Evolutionary conservation across 192 early-diverging fungal genomes (phyloP), one percentile per base, ranked within the genome.

Genomic region (Backusella westeae): DNA sequence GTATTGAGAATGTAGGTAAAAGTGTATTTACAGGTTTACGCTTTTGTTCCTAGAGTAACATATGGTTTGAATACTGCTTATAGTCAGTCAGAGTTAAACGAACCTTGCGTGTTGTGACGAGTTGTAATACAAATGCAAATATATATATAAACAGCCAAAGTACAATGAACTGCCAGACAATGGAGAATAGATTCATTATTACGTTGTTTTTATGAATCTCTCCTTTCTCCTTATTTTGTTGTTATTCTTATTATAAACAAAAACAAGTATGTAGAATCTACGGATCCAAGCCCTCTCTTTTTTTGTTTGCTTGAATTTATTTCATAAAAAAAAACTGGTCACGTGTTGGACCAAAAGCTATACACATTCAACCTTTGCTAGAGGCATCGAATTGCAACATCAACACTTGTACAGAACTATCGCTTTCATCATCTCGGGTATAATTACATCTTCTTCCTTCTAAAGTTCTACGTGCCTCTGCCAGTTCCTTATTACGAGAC

Each of bases 141-240:
- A 63, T 67, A 75, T 81, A 81, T 41, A 81, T 56, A 59, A 75
- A 53, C 12, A n/a, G 26, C 80, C 80, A 81, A 7, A 81, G 36
- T 59, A 67, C 21, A 19, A 78, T 35, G 34, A 81, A 81, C 32
- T 81, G 76, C 53, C 73, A 74, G 41, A 75, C 19, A 41, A 75
- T 65, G 10, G 73, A 74, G 34, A 79, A 69, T 36, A 79, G 15
- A 71, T 79, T 53, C 78, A 78, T 78, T 23, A 9, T 73, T 65
- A 35, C 44, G 21, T 42, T 71, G 19, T 21, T 70, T 39, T 26
- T 29, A 36, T 34, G 32, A 68, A 34, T 17, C 35, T 36, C 67
- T 68, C 35, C 2, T 36, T 17, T 38, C 19, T 49, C 46, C 46
- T 68, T 38, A 68, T 35, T 38, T 32, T 38, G 6, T 10, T 32